These are phyloP conservation scores for Suillus placidus DNA, from an alignment of 768 basidiomycete genomes.

Conservation along the genomic window DNA sequence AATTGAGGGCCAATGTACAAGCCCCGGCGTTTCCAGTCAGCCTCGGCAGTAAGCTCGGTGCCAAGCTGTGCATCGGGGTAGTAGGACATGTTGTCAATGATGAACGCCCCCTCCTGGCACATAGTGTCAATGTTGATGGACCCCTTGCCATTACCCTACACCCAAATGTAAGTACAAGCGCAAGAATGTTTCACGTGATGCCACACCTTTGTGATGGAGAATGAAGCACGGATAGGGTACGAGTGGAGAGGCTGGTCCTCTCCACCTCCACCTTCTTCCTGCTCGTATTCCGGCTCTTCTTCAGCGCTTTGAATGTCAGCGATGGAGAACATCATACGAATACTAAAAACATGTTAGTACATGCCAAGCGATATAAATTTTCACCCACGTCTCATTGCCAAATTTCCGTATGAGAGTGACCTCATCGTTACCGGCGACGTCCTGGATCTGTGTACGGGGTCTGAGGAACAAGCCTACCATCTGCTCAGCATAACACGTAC, in stretches of 20 bases:
- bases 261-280: constrained; percentile 40
- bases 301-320: constrained; percentile 71
- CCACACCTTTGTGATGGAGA: constrained; percentile 83
- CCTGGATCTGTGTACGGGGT: constrained; percentile 57
- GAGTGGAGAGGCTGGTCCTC: constrained; percentile 37
- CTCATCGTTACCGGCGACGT: constrained; percentile 76
- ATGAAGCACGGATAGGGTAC: constrained; percentile 77
- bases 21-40: constrained; percentile 92
- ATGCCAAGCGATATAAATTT: background rate
- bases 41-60: constrained; percentile 79
- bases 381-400: constrained; percentile 83
- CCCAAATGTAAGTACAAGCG: background rate
- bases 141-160: constrained; percentile 55
- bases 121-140: constrained; percentile 79
- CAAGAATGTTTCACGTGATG: background rate
- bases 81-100: constrained; percentile 89
- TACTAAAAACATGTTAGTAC: constrained; percentile 44
- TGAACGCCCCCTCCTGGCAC: constrained; percentile 76
- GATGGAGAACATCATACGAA: constrained; percentile 91
- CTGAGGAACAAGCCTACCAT: background rate
- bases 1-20: constrained; percentile 95
- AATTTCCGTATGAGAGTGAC: constrained; percentile 80
- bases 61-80: constrained; percentile 75
- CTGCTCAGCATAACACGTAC: constrained; percentile 43
- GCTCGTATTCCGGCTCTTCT: constrained; percentile 41